Conservation (phyloP, 2,329 filamentous ascomycete species). For the Colletotrichum sp. region DNA sequence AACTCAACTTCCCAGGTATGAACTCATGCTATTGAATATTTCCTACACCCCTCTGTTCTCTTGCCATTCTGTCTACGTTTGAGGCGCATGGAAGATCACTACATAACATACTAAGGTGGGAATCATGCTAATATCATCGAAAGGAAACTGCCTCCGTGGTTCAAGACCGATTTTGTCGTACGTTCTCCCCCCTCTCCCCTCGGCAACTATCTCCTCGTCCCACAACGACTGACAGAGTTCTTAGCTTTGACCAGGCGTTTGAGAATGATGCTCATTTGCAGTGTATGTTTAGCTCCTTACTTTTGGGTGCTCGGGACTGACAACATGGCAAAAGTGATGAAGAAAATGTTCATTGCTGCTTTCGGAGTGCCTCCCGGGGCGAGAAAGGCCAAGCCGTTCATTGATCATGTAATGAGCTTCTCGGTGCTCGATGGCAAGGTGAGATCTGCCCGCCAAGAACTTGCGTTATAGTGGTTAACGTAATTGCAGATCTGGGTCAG, state of each 20-base stretch:
- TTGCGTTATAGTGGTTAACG: neutral
- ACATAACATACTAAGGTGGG: neutral
- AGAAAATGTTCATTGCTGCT: constrained; percentile 78
- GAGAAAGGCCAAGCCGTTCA: constrained; percentile 91
- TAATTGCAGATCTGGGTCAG: constrained; percentile 67
- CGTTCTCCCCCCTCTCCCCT: constrained; percentile 33
- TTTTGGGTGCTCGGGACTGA: neutral
- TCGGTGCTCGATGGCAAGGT: constrained; percentile 85
- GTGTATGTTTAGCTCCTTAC: neutral
- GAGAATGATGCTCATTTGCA: constrained; percentile 80
- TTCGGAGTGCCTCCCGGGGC: constrained; percentile 92
- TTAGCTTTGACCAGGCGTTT: constrained; percentile 82
- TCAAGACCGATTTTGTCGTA: constrained; percentile 74
- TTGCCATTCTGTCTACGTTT: neutral
- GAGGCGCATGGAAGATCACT: neutral
- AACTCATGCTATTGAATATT: constrained; percentile 66
- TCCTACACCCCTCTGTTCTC: constrained; percentile 41
- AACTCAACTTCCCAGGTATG: constrained; percentile 91
- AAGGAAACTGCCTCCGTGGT: constrained; percentile 65
- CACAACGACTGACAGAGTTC: neutral
- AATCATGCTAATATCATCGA: constrained; percentile 62
- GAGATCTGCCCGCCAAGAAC: neutral
- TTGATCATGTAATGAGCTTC: constrained; percentile 95
- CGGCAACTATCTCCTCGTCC: neutral
- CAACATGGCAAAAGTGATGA: constrained; percentile 60